Base-by-base conservation (phyloP, 805 yeast genomes). In the Alloascoidea hylecoeti region DNA sequence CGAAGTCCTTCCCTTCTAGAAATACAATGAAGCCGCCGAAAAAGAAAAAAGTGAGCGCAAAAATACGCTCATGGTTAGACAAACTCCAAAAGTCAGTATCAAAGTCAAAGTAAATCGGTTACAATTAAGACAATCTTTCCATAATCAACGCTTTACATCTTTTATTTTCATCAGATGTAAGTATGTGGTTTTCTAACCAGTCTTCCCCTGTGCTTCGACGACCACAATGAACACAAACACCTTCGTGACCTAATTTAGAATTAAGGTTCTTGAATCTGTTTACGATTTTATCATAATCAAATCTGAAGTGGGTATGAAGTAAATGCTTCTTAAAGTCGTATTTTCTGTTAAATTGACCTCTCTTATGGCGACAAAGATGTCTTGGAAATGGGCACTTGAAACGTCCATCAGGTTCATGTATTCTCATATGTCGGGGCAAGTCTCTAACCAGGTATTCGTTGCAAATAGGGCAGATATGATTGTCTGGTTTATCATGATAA, bases 261-360 rank as follows among this genome's bases (percentile, higher is more conserved):
- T 61, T 63, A 40, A 76, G 53, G 40, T 70, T 72, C 41, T 69
- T 70, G 39, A 63, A 52, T 33, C 60, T 58, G 38, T 64, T 63
- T 6, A 64, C 63, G 28, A 55, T 49, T 3, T 59, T 57, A 12
- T 46, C 45, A 41, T 70, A 60, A 44, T 72, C 76, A 49, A 74
- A 75, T 35, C 50, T 51, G 49, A 76, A 76, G 45, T 76, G 84
- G 38, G 67, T 59, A 49, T 75, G 77, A 33, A 76, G 55, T 39
- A 76, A 52, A 49, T 76, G 84, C 48, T 76, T 76, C 49, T 76
- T 76, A 59, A 61, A 74, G 50, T 76, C 84, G 50, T 76, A 76
- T 4, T 78, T 79, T 36, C 84, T 58, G 54, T 76, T 76, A 57
- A 76, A 76, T 47, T 61, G 70, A 18, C 80, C 76, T 12, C 75